Percentiles rank a stretch among this genome's conserved stretches.
Conservation (phyloP, 139 green algal species). For the Chlorella sorokiniana region DNA sequence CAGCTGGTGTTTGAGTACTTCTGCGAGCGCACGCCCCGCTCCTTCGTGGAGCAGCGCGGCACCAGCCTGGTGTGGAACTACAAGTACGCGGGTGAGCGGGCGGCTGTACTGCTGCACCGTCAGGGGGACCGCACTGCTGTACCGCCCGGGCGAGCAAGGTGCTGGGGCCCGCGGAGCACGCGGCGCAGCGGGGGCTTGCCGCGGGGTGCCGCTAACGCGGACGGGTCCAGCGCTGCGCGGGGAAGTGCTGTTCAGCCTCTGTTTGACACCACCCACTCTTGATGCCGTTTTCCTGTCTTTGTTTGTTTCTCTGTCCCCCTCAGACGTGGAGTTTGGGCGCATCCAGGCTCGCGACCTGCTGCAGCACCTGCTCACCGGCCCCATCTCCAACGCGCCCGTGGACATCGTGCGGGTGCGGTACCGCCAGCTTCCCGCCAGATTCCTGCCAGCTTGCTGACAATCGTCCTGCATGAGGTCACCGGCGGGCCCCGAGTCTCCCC, state of each 20-base stretch:
- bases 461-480: neutral
- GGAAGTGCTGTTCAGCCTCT: no score
- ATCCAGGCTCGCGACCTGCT: constrained; percentile 70
- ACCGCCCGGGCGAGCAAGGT: no score
- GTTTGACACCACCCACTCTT: no score
- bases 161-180: no score
- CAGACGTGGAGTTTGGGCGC: constrained; percentile 90
- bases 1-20: constrained; percentile 97
- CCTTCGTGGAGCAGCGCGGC: constrained; percentile 91
- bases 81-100: constrained; percentile 31
- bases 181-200: no score
- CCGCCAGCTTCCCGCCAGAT: no score
- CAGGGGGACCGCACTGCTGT: no score
- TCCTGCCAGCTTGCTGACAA: no score
- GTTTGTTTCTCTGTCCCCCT: neutral
- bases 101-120: no score
- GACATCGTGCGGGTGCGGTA: constrained; percentile 91
- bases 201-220: no score
- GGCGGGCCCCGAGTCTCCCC: neutral
- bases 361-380: constrained; percentile 98
- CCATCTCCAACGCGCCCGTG: constrained; percentile 96
- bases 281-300: neutral
- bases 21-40: constrained; percentile 94
- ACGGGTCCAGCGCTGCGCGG: no score
- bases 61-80: constrained; percentile 96